Base-by-base conservation (phyloP, 2,329 filamentous ascomycete species). In the Aureobasidium melanogenum region DNA sequence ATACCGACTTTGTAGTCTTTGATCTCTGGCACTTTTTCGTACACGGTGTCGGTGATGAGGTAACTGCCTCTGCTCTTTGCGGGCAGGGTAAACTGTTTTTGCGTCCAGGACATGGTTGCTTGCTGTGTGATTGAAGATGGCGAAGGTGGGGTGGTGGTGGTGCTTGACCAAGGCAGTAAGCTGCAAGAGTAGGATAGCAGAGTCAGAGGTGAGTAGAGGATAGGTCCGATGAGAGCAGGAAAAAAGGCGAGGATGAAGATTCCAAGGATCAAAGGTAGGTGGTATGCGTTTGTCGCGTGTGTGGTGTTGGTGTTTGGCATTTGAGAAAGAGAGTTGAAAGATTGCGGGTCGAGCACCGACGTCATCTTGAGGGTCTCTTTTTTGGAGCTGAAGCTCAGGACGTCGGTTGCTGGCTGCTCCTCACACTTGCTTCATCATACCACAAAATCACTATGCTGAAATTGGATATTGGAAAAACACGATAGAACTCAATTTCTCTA, bases 61-160 rank as follows among this genome's bases (percentile, higher is more conserved):
- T 97, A 97, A 58, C 86, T 90, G 72, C 94, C 94, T 63, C 92
- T 86, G 47, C 86, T 84, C 71, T 84, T 83, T 22, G 89, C 72
- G 55, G 91, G 89, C 15, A 97, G 86, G 1, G 85, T 84, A 76
- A 97, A 86, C 55, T 87, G 83, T 74, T 94, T 96, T 76, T 97
- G 93, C 68, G 82, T 84, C 89, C 90, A 96, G 64, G 85, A 80
- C 83, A 73, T 73, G 52, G 44, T 1, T 34, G 15, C 22, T 28
- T 5, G 14, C 3, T 59, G 52, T 65, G 66, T 63, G n/a, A 43
- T 3, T 15, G 63, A 46, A 4, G 32, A 36, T 3, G 63, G 68
- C 38, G 68, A 63, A 57, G 34, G 63, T 41, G 68, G 67, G 59
- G 32, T 62, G 51, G 64, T 55, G 67, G 64, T 72, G 14, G 12